Evolutionary conservation across 352 stramenopile genomes (phyloP), one percentile per base, ranked within the genome.

Genomic region (Aphanomyces astaci): DNA sequence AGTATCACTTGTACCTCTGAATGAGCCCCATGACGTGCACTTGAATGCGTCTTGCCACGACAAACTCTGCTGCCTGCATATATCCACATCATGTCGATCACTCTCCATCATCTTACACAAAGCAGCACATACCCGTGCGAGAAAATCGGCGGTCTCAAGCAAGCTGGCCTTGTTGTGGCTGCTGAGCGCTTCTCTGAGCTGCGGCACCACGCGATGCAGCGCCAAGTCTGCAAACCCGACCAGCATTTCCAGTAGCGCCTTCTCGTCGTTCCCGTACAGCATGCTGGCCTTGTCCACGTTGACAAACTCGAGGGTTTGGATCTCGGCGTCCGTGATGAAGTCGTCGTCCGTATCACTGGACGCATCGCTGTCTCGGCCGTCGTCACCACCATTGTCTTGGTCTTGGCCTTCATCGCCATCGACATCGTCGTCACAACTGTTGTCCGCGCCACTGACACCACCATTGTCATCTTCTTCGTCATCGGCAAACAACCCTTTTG

Each of bases 121-220:
- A 59, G 11, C 7, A 4, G 30, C 19, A 32, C n/a, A n/a, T 52
- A 65, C 56, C 56, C 80, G 72, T 33, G 84, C 84, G 1, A 76
- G 66, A 63, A 92, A 92, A 40, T 92, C 81, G 10, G 89, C 60
- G 7, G 83, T 76, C 57, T 88, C 84, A 36, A 92, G 74, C 28
- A 89, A 70, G 24, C 75, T 71, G 0, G 73, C 75, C 40, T 82
- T 78, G 59, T 84, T 84, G 30, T 73, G 71, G 3, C 64, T 53
- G 3, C 55, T 73, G 43, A 88, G 59, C 4, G 81, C 82, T 0
- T 48, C 52, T 13, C 62, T 52, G 5, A 92, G 64, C 17, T 79
- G 78, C 15, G 79, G 79, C 1, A 75, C 32, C 57, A 92, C 84
- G 9, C 88, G 79, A 9, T 75, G 73, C 15, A 78, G 57, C 22